These are phyloP conservation scores for Pisolithus albus DNA, from an alignment of 768 basidiomycete genomes.

Conservation along the genomic window DNA sequence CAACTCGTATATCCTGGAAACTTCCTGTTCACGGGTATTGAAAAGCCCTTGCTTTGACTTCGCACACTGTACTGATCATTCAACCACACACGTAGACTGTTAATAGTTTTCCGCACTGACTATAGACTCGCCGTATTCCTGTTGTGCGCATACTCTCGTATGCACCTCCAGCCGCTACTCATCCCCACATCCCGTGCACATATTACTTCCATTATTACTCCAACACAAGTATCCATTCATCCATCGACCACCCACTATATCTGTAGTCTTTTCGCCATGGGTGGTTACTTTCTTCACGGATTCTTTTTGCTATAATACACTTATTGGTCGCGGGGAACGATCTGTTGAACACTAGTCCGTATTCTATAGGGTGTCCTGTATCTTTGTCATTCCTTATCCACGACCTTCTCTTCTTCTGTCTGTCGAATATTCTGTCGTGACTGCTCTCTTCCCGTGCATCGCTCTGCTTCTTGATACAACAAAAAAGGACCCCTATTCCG, in stretches of 20 bases:
- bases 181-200: background rate
- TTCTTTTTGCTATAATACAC: background rate
- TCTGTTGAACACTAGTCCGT: background rate
- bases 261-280: background rate
- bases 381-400: background rate
- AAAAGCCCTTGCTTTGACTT: too few relatives aligned
- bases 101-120: too few relatives aligned
- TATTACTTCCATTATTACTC: background rate
- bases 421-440: too few relatives aligned
- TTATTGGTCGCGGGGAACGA: background rate
- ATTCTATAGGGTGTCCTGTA: background rate
- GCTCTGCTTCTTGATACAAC: background rate
- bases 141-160: background rate
- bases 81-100: too few relatives aligned
- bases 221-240: background rate
- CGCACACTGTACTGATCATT: too few relatives aligned
- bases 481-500: background rate
- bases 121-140: too few relatives aligned
- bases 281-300: background rate
- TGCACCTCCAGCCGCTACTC: background rate
- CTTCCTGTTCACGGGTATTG: too few relatives aligned
- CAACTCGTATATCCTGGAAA: background rate
- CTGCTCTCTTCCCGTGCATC: too few relatives aligned
- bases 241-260: background rate
- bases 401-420: background rate